phyloP scores from a whole-genome alignment of 345 rosid genomes.

The Corchorus olitorius region DNA sequence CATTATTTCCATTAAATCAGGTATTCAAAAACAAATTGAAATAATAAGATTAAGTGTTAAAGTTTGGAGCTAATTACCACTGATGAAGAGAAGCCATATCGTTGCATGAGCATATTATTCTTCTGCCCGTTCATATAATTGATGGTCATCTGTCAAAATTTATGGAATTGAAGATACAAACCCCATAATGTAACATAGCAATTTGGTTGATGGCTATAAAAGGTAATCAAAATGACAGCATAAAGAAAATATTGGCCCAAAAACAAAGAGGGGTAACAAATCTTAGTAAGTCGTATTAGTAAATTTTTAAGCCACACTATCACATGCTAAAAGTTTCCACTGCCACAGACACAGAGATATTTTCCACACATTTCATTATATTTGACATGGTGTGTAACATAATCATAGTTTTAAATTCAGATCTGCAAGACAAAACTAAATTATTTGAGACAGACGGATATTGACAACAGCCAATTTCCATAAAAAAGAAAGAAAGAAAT shows the following conservation, averaged over 20 bases:
- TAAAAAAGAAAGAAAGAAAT: not conserved
- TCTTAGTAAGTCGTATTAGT: not conserved
- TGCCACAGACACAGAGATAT: not conserved
- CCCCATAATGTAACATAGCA: not conserved
- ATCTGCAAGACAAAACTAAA: not conserved
- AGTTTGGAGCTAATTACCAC: slow-evolving; percentile 54
- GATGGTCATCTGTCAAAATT: slow-evolving; percentile 68
- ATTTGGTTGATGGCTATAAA: not conserved
- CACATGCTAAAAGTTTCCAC: not conserved
- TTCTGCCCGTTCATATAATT: slow-evolving; percentile 70
- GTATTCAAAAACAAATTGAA: not conserved
- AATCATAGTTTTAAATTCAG: not conserved
- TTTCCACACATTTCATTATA: not conserved
- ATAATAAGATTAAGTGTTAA: not conserved
- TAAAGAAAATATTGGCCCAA: not conserved
- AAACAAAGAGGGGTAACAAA: not conserved
- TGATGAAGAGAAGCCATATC: slow-evolving; percentile 90
- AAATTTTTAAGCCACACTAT: not conserved
- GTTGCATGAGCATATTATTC: slow-evolving; percentile 72
- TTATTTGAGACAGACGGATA: not conserved
- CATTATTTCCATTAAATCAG: not conserved
- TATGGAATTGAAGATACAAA: not conserved
- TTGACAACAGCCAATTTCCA: not conserved
- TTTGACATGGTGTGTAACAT: not conserved
- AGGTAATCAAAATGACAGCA: not conserved